Conservation (phyloP, 2,329 filamentous ascomycete genomes). For the Xylariaceae sp. region DNA sequence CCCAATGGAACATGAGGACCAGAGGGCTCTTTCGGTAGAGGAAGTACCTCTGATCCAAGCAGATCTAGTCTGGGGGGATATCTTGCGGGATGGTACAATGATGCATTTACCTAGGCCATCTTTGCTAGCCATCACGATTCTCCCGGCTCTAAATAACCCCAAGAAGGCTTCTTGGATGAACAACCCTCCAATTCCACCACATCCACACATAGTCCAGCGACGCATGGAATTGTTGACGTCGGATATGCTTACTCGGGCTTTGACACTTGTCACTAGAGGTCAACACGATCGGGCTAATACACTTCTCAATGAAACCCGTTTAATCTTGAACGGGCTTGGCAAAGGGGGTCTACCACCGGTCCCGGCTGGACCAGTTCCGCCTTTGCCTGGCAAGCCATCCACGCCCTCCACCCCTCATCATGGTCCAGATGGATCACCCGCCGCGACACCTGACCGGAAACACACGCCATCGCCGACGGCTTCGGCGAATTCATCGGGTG, state of each 20-base stretch:
- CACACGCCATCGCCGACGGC: constrained; percentile 53
- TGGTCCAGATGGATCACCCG: constrained; percentile 43
- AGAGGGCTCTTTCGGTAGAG: constrained; percentile 79
- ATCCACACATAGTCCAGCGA: constrained; percentile 90
- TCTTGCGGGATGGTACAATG: constrained; percentile 80
- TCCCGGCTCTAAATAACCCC: constrained; percentile 62
- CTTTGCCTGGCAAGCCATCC: constrained; percentile 37
- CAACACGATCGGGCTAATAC: constrained; percentile 94
- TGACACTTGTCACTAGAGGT: constrained; percentile 84
- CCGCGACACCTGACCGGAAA: constrained; percentile 51
- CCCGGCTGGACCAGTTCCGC: constrained; percentile 27
- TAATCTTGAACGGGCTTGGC: constrained; percentile 90
- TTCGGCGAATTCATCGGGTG: constrained; percentile 43
- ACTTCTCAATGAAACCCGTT: constrained; percentile 85
- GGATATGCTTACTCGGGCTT: constrained; percentile 90
- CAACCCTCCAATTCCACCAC: constrained; percentile 82
- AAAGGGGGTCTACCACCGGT: constrained; percentile 92
- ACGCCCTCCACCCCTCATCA: constrained; percentile 48
- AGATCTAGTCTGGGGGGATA: constrained; percentile 88
- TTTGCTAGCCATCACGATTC: constrained; percentile 90
- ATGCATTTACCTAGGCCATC: constrained; percentile 86
- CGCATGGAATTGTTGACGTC: constrained; percentile 97
- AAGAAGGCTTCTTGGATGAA: constrained; percentile 62
- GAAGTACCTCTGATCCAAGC: constrained; percentile 94
- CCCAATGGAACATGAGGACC: constrained; percentile 78